A percentile compares a stretch with the other conserved stretches of the same genome.
Conservation (phyloP, 1,139 yeast species). For the Ashbya aceris region DNA sequence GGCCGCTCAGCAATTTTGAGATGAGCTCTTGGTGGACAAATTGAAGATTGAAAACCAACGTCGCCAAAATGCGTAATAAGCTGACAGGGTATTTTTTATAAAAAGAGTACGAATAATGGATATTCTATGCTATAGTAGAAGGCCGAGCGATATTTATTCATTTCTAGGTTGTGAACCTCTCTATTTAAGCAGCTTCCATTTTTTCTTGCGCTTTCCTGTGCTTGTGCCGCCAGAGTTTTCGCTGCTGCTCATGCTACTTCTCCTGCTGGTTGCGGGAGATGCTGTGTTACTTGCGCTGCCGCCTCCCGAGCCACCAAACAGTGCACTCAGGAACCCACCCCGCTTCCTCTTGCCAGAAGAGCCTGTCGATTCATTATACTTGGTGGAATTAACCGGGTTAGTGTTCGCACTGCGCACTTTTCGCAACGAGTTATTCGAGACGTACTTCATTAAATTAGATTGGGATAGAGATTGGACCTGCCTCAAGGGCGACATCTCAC, state of each 20-base stretch:
- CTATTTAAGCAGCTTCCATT: conserved; percentile 2
- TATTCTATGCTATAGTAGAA: too few relatives aligned
- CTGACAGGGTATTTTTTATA: too few relatives aligned
- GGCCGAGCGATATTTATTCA: too few relatives aligned
- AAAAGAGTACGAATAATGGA: too few relatives aligned
- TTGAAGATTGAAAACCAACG: too few relatives aligned
- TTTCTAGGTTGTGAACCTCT: background rate
- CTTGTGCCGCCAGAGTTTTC: conserved; percentile 8
- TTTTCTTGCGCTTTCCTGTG: conserved; percentile 4
- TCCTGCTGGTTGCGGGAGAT: conserved; percentile 7
- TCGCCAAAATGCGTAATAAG: too few relatives aligned
- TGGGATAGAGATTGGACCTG: conserved; percentile 6
- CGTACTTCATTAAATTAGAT: background rate
- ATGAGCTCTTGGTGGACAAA: too few relatives aligned
- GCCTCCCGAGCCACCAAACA: conserved; percentile 7
- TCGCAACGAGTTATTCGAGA: conserved; percentile 5
- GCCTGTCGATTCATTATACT: conserved; percentile 4
- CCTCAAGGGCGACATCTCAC: conserved; percentile 5
- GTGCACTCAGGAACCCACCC: conserved; percentile 15
- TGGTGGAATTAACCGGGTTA: conserved; percentile 6
- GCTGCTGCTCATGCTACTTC: conserved; percentile 14
- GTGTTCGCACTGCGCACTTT: conserved; percentile 9
- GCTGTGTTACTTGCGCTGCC: conserved; percentile 8
- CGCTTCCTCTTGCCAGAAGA: conserved; percentile 7
- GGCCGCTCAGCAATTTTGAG: too few relatives aligned